These are phyloP conservation scores for Lepidium campestre DNA, from an alignment of 441 rosid species.

Conservation along the genomic window DNA sequence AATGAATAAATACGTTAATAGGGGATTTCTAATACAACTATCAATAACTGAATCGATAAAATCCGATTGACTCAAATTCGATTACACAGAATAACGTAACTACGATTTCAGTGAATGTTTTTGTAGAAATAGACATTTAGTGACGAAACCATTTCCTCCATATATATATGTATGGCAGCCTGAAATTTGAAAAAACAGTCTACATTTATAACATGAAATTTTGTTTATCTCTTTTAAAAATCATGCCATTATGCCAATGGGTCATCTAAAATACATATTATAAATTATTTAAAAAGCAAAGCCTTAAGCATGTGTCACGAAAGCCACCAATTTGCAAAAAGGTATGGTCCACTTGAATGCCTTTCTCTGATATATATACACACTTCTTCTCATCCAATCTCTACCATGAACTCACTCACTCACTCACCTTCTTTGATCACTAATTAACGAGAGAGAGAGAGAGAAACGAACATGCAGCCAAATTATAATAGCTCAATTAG, in stretches of 20 bases:
- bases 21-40: too few relatives aligned
- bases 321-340: constrained; percentile 36
- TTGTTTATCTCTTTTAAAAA: background rate
- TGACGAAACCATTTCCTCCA: too few relatives aligned
- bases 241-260: background rate
- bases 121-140: too few relatives aligned
- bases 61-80: too few relatives aligned
- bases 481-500: constrained; percentile 39
- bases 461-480: constrained; percentile 33
- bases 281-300: constrained; percentile 34
- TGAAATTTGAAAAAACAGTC: background rate
- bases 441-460: background rate
- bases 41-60: too few relatives aligned
- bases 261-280: constrained; percentile 33
- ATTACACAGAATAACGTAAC: too few relatives aligned
- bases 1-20: background rate
- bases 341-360: constrained; percentile 42
- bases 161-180: too few relatives aligned
- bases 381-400: constrained; percentile 32
- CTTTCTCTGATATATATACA: constrained; percentile 50
- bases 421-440: constrained; percentile 13
- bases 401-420: constrained; percentile 33
- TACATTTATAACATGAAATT: background rate
- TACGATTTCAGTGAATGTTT: too few relatives aligned
- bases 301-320: constrained; percentile 26